Percentiles rank a stretch among this genome's conserved stretches.
These are phyloP conservation scores for Auriscalpium orientale DNA, from an alignment of 768 basidiomycete species.

Conservation along the genomic window DNA sequence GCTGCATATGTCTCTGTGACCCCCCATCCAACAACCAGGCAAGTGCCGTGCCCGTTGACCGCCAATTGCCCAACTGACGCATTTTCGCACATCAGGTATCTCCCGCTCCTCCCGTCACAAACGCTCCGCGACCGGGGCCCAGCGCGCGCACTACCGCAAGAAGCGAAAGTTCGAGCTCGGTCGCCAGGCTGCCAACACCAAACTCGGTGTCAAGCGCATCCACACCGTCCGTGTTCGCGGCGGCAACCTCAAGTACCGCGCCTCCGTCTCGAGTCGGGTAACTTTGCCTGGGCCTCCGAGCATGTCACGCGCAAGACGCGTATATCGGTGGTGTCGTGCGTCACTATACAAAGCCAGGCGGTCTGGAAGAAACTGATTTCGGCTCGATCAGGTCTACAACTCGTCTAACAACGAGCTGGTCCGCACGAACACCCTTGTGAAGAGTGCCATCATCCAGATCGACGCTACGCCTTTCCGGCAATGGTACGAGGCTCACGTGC, in stretches of 20 bases:
- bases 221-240: conserved; percentile 94
- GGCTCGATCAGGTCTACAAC: conserved; percentile 78
- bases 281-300: conserved; percentile 99
- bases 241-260: conserved; percentile 92
- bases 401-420: conserved; percentile 99
- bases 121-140: conserved; percentile 87
- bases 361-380: neutral
- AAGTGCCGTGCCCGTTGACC: neutral
- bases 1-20: neutral
- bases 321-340: conserved; percentile 92
- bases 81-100: conserved; percentile 60
- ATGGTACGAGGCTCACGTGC: conserved; percentile 97
- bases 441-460: conserved; percentile 92
- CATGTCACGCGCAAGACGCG: conserved; percentile 92
- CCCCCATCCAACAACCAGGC: neutral
- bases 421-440: conserved; percentile 98
- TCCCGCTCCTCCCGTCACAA: conserved; percentile 96
- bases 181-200: conserved; percentile 96
- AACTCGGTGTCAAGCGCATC: conserved; percentile 90
- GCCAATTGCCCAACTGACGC: neutral
- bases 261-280: conserved; percentile 95
- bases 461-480: conserved; percentile 99
- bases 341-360: conserved; percentile 14
- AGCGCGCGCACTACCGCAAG: conserved; percentile 95
- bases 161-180: conserved; percentile 99